Conservation (phyloP, 83 land plant species). For the Picea abies region DNA sequence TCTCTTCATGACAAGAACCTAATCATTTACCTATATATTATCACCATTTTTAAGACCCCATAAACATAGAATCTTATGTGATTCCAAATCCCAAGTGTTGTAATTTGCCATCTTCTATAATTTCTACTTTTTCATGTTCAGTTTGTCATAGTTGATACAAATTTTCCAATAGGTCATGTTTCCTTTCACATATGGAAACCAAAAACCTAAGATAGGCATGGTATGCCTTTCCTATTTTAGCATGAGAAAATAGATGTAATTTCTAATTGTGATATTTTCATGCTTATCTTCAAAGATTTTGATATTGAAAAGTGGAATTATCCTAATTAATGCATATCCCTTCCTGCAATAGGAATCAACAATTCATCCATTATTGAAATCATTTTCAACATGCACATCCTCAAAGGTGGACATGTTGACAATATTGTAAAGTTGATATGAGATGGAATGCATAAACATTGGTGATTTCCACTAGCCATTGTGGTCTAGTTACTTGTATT, state of each 20-base stretch:
- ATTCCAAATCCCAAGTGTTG: conserved; percentile 81
- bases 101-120: conserved; percentile 91
- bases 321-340: conserved; percentile 75
- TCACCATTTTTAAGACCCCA: conserved; percentile 34
- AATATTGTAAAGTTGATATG: conserved; percentile 83
- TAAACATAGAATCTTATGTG: conserved; percentile 59
- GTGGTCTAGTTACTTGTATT: conserved; percentile 94
- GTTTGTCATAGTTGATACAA: conserved; percentile 71
- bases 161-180: conserved; percentile 80
- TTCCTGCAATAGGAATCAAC: conserved; percentile 66
- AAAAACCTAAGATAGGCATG: conserved; percentile 94
- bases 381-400: conserved; percentile 62
- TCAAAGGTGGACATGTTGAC: conserved; percentile 99
- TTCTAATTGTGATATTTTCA: conserved; percentile 69
- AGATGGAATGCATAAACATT: conserved; percentile 72
- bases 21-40: conserved; percentile 49
- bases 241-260: conserved; percentile 67
- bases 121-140: conserved; percentile 76
- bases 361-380: conserved; percentile 72
- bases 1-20: conserved; percentile 89
- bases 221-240: conserved; percentile 92
- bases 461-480: conserved; percentile 81
- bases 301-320: conserved; percentile 65
- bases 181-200: conserved; percentile 97
- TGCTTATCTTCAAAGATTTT: conserved; percentile 82